Conservation (phyloP, 129 eudicot genomes). For the Oenanthe sinensis region DNA sequence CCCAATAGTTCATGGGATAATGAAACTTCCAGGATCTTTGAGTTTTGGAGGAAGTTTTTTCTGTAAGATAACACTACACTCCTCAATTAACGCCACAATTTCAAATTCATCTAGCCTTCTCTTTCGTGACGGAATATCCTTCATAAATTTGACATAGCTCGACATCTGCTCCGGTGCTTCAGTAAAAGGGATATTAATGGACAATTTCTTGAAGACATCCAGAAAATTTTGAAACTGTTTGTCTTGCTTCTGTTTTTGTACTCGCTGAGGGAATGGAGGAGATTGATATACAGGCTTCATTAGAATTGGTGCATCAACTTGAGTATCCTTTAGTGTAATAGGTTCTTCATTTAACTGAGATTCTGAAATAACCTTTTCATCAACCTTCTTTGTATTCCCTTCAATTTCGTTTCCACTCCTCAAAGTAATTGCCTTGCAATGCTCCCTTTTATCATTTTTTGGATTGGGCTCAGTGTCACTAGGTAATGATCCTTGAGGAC, state of each 20-base stretch:
- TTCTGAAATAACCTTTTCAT: too few species aligned
- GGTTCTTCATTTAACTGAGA: too few species aligned
- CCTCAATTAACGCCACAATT: background rate
- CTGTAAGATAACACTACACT: constrained; percentile 2
- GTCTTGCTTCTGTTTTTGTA: too few species aligned
- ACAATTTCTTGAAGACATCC: constrained; percentile 3
- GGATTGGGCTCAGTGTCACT: background rate
- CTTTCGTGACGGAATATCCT: constrained; percentile 6
- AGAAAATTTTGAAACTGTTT: background rate
- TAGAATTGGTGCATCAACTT: too few species aligned
- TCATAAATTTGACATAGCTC: background rate
- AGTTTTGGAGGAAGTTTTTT: constrained; percentile 8
- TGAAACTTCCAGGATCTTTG: too few species aligned
- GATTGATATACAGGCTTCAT: too few species aligned
- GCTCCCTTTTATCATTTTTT: background rate
- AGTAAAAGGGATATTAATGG: background rate
- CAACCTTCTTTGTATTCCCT: too few species aligned
- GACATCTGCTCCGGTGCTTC: background rate
- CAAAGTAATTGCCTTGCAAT: background rate
- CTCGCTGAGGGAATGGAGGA: too few species aligned
- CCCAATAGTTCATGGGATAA: background rate
- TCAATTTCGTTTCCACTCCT: background rate
- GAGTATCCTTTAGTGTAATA: too few species aligned
- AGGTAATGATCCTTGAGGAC: background rate
- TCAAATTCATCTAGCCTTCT: background rate